A percentile compares a stretch with the other conserved stretches of the same genome.
These are phyloP conservation scores for Erodium chrysanthum DNA, from an alignment of 441 rosid genomes.

Conservation along the genomic window DNA sequence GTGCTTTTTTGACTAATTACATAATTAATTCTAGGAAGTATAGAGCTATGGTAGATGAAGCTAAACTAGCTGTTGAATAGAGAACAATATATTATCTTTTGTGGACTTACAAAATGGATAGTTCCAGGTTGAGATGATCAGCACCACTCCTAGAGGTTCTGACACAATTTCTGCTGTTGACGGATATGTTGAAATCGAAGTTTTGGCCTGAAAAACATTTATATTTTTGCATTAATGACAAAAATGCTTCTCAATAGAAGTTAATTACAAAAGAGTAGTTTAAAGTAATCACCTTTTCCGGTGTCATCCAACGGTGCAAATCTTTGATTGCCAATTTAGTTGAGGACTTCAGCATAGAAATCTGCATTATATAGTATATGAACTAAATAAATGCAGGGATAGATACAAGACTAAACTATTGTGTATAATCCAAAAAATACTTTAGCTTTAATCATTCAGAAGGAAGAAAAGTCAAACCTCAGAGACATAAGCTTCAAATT, in stretches of 20 bases:
- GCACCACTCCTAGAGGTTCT: slow-evolving; percentile 72
- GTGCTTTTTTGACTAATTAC: neutral
- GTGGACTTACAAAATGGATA: slow-evolving; percentile 48
- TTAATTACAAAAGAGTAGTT: neutral
- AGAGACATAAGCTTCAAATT: slow-evolving; percentile 44
- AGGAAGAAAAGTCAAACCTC: slow-evolving; percentile 35
- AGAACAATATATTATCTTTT: neutral
- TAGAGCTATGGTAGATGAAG: neutral
- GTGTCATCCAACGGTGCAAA: slow-evolving; percentile 62
- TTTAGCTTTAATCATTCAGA: neutral
- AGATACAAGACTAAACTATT: neutral
- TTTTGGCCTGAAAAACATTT: slow-evolving; percentile 46
- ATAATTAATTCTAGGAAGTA: too few species aligned
- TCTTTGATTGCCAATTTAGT: slow-evolving; percentile 45
- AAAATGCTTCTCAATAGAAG: neutral
- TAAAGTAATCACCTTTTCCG: slow-evolving; percentile 44
- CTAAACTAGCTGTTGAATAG: neutral
- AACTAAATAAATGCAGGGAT: neutral
- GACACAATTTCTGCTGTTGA: slow-evolving; percentile 70
- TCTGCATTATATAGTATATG: slow-evolving; percentile 28
- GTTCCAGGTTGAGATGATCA: slow-evolving; percentile 82
- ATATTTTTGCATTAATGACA: neutral
- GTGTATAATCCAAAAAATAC: neutral
- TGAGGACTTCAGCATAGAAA: slow-evolving; percentile 39
- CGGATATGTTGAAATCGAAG: slow-evolving; percentile 57